phyloP scores from a whole-genome alignment of 2,329 filamentous ascomycete species.

The Claviceps fusiformis region DNA sequence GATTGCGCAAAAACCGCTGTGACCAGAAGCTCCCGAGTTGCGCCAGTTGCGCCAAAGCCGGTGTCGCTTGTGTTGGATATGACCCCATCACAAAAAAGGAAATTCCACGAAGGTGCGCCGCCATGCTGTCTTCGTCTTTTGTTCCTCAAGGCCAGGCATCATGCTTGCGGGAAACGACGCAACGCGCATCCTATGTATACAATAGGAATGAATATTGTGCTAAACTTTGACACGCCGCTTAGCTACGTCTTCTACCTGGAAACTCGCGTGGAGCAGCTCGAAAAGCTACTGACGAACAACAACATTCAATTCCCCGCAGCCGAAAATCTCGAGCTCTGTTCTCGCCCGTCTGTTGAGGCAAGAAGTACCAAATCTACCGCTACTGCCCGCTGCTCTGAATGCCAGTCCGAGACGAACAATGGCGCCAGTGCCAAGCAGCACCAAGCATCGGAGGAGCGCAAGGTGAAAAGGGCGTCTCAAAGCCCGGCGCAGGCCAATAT shows the following conservation, averaged over 20 bases:
- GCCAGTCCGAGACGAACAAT: conserved; percentile 19
- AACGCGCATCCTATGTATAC: neutral
- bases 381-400: conserved; percentile 18
- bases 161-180: neutral
- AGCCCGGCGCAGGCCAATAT: conserved; percentile 52
- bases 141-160: neutral
- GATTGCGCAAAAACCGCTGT: conserved; percentile 85
- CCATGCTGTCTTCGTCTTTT: conserved; percentile 21
- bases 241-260: conserved; percentile 95
- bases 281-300: conserved; percentile 57
- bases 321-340: conserved; percentile 52
- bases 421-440: conserved; percentile 14
- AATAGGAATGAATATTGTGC: neutral
- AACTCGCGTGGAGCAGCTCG: conserved; percentile 70
- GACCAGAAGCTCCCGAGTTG: conserved; percentile 88
- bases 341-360: conserved; percentile 30
- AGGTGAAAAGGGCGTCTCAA: conserved; percentile 21
- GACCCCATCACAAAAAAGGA: conserved; percentile 94
- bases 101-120: conserved; percentile 75
- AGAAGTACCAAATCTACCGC: conserved; percentile 18
- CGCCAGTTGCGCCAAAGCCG: conserved; percentile 84
- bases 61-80: conserved; percentile 83
- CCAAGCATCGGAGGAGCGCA: conserved; percentile 19
- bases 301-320: conserved; percentile 60
- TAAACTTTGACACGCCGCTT: neutral